Evolutionary conservation across 441 rosid genomes (phyloP), one percentile per base, ranked within the genome.

Genomic region (Biscutella laevigata): DNA sequence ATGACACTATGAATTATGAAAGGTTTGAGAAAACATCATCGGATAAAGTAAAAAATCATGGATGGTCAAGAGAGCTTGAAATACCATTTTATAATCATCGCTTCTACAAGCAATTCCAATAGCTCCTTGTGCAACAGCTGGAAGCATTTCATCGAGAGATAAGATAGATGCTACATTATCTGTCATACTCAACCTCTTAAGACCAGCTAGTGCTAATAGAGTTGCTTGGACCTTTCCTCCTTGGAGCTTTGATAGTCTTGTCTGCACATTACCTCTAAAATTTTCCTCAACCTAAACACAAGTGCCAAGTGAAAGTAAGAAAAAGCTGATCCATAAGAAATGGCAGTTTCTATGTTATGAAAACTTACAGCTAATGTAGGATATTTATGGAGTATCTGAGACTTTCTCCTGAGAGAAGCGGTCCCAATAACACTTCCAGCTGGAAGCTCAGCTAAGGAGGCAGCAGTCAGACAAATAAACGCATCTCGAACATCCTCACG

Each of bases 41-140:
- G 36, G 7, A 11, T 4, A 12, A 46, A 4, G 21, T 12, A 8
- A 6, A 34, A n/a, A n/a, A n/a, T n/a, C n/a, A n/a, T n/a, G n/a
- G n/a, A n/a, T n/a, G n/a, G 25, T 13, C 40, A 38, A 35, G 45
- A 44, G 48, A 44, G 35, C 17, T 63, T 29, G 4, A 59, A 67
- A 26, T 59, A 88, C 96, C 94, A 88, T 91, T 77, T 77, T 88
- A 53, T 80, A 81, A 35, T 91, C 89, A 68, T 71, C 66, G 17
- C 62, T 82, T 61, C 94, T 77, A 64, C 98, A 91, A 19, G 98
- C 96, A 55, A 91, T 88, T 59, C 96, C 96, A 39, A 88, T 92
- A 2, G 98, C 98, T 20, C 98, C 98, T 70, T 92, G 98, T 65
- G 98, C 98, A 77, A 92, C 98, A 26, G 96, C 98, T 11, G 98